These are phyloP conservation scores for Sporothrix mexicana DNA, from an alignment of 2,329 filamentous ascomycete genomes.

Conservation along the genomic window DNA sequence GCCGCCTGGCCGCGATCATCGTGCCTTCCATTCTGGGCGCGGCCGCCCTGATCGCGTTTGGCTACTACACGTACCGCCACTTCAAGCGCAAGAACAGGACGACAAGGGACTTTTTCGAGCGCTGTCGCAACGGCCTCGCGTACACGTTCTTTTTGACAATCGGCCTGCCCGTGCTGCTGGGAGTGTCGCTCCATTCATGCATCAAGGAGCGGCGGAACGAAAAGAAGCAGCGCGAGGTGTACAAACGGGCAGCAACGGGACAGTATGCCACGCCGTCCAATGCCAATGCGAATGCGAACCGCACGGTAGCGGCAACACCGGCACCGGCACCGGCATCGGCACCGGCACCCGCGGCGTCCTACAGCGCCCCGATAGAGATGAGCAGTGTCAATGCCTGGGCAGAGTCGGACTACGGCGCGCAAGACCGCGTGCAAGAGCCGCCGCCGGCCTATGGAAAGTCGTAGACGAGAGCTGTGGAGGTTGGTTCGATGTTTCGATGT, in stretches of 20 bases:
- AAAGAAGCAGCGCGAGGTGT: not conserved
- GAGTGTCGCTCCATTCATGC: not conserved
- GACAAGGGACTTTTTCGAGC: not conserved
- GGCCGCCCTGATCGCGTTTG: not conserved
- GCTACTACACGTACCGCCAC: constrained; percentile 3
- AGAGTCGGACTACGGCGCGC: not conserved
- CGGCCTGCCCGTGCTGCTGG: not conserved
- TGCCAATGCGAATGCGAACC: too few species aligned
- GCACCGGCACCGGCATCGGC: not conserved
- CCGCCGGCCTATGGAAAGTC: not conserved
- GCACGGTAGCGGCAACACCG: not conserved
- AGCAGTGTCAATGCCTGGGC: not conserved
- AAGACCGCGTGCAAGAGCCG: not conserved
- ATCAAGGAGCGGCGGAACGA: not conserved
- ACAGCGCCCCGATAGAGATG: not conserved
- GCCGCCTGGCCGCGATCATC: not conserved
- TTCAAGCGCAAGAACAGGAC: not conserved
- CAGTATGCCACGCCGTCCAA: not conserved
- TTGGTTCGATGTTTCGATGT: not conserved
- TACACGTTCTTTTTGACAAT: not conserved
- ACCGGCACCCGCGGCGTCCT: not conserved
- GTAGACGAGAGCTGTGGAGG: not conserved
- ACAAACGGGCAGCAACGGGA: not conserved
- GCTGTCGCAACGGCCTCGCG: not conserved
- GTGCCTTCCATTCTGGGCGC: constrained; percentile 2